phyloP scores from a whole-genome alignment of 2,329 filamentous ascomycete species.

The Aspergillus novoparasiticus region DNA sequence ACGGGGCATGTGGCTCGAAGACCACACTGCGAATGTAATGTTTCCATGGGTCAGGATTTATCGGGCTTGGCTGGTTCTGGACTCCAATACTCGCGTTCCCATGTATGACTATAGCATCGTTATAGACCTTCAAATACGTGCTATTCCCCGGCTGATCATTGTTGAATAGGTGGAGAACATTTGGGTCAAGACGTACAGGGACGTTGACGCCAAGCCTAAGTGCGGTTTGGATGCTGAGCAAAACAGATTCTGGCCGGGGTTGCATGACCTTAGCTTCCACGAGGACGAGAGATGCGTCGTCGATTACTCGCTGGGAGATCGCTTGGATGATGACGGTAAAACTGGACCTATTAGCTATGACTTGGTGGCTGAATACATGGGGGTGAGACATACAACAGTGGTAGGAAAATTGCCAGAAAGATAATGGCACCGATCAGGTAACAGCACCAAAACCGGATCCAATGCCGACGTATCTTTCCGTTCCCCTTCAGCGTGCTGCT shows the following conservation, averaged over 20 bases:
- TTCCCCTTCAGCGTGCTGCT: neutral
- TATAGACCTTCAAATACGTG: conserved; percentile 4
- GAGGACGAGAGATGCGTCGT: conserved; percentile 46
- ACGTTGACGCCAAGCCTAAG: conserved; percentile 23
- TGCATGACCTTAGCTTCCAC: conserved; percentile 21
- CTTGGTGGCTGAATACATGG: neutral
- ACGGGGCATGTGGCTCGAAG: conserved; percentile 1
- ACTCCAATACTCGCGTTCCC: conserved; percentile 27
- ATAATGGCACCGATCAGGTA: conserved; percentile 23
- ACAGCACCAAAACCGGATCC: conserved; percentile 25
- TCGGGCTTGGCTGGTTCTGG: conserved; percentile 8
- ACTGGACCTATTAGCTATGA: conserved; percentile 27
- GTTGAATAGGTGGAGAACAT: conserved; percentile 21
- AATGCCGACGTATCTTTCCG: conserved; percentile 7
- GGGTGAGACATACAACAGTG: conserved; percentile 22
- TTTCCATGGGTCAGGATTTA: neutral
- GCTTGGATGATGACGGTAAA: conserved; percentile 52
- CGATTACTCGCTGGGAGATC: conserved; percentile 51
- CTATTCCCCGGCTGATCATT: conserved; percentile 15
- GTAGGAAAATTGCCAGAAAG: conserved; percentile 28
- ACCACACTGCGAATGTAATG: conserved; percentile 1
- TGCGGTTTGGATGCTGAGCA: conserved; percentile 23
- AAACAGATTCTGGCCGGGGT: conserved; percentile 23
- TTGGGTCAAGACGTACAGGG: conserved; percentile 21
- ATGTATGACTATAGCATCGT: conserved; percentile 20